Evolutionary conservation across 139 green algal genomes (phyloP).

Genomic region (Micractinium conductrix): DNA sequence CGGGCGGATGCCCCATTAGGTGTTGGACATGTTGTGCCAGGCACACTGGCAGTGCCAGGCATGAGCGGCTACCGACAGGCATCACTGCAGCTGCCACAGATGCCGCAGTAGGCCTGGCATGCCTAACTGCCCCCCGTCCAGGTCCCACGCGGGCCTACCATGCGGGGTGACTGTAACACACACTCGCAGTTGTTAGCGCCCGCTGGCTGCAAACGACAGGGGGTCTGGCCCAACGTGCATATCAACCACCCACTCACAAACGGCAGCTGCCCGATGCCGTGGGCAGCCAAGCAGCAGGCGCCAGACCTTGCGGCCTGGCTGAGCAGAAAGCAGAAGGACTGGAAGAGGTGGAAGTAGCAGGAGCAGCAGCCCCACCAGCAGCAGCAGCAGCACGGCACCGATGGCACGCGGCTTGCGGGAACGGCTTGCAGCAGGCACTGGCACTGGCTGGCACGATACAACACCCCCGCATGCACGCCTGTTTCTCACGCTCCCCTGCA

Average conservation of each 20-base stretch:
- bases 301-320: neutral
- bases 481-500: no score
- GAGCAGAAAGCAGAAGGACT: neutral
- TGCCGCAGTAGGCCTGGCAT: neutral
- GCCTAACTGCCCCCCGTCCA: no score
- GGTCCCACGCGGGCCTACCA: neutral
- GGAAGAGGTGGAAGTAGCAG: neutral
- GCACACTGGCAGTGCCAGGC: neutral
- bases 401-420: no score
- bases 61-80: neutral
- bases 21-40: neutral
- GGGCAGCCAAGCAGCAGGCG: neutral
- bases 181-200: neutral
- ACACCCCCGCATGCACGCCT: no score
- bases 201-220: neutral
- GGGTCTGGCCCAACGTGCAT: neutral
- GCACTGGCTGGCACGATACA: no score
- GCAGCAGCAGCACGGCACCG: conserved; percentile 7
- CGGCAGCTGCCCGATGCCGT: neutral
- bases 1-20: no score
- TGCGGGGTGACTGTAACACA: neutral
- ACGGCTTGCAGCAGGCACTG: no score
- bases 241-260: neutral
- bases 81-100: neutral
- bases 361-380: neutral